Evolutionary conservation across 2,329 filamentous ascomycete species (phyloP).

Genomic region (Aspergillus quadrilineatus): DNA sequence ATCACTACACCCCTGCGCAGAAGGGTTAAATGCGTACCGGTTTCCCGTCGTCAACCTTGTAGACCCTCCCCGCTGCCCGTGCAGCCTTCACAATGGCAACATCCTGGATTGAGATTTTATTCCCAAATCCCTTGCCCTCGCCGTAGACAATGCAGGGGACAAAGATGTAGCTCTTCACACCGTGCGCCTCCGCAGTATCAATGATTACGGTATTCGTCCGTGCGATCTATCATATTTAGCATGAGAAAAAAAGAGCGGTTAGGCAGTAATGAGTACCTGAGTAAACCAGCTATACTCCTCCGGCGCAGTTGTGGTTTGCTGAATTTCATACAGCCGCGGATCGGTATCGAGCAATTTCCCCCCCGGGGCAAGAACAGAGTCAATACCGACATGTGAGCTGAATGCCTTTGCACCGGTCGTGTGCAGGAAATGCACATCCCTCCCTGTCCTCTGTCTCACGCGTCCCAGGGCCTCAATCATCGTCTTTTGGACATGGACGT

Average conservation of each 20-base stretch:
- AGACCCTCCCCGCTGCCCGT: background rate
- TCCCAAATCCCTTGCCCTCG: background rate
- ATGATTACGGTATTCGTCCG: background rate
- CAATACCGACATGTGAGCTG: slow-evolving; percentile 48
- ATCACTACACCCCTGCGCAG: no score
- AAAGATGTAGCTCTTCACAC: background rate
- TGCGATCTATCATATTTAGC: background rate
- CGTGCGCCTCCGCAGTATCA: background rate
- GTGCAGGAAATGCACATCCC: slow-evolving; percentile 52
- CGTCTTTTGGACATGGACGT: slow-evolving; percentile 20
- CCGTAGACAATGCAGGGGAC: background rate
- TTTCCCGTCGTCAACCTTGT: background rate
- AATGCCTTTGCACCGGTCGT: slow-evolving; percentile 56
- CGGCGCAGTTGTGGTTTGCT: slow-evolving; percentile 18
- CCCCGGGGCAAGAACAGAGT: slow-evolving; percentile 27
- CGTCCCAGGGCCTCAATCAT: slow-evolving; percentile 51
- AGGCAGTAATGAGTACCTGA: slow-evolving; percentile 17
- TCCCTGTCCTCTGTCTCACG: slow-evolving; percentile 43
- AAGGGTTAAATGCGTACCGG: background rate
- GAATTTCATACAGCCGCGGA: background rate
- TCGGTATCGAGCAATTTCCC: slow-evolving; percentile 29
- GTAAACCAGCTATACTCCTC: slow-evolving; percentile 40
- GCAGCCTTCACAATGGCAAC: background rate
- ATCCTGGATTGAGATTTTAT: background rate
- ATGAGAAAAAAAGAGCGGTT: background rate